Percentiles rank a stretch among this genome's conserved stretches.
Conservation (phyloP, 371 early-diverging fungal genomes). For the Mucor piriformis region DNA sequence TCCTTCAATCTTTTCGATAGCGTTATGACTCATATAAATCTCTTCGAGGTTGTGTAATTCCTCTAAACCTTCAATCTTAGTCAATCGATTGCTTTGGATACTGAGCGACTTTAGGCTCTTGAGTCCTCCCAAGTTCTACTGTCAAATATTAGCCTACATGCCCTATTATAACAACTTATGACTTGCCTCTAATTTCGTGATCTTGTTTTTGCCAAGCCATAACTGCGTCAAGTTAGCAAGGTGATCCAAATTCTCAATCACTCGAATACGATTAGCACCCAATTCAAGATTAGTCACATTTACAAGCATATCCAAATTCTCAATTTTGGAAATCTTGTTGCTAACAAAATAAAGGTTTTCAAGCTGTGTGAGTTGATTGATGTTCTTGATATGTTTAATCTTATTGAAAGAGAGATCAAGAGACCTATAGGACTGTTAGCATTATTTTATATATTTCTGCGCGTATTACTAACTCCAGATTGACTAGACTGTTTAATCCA, state of each 20-base stretch:
- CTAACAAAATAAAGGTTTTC: constrained; percentile 79
- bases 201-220: constrained; percentile 98
- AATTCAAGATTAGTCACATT: constrained; percentile 85
- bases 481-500: constrained; percentile 59
- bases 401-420: constrained; percentile 94
- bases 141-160: too few species aligned
- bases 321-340: constrained; percentile 81
- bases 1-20: constrained; percentile 75
- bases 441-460: neutral
- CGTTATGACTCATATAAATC: constrained; percentile 87
- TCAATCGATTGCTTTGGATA: constrained; percentile 86
- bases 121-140: constrained; percentile 44
- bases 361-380: constrained; percentile 62
- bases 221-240: constrained; percentile 82
- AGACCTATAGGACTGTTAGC: constrained; percentile 39
- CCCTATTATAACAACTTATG: too few species aligned
- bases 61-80: constrained; percentile 76
- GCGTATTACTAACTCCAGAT: constrained; percentile 61
- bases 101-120: constrained; percentile 77
- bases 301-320: constrained; percentile 68
- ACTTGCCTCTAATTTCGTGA: constrained; percentile 74
- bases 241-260: constrained; percentile 81
- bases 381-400: constrained; percentile 71
- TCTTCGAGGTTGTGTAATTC: constrained; percentile 76
- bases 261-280: constrained; percentile 93